Base-by-base conservation (phyloP, 1,139 yeast genomes). In the Meyerozyma elateridarum region DNA sequence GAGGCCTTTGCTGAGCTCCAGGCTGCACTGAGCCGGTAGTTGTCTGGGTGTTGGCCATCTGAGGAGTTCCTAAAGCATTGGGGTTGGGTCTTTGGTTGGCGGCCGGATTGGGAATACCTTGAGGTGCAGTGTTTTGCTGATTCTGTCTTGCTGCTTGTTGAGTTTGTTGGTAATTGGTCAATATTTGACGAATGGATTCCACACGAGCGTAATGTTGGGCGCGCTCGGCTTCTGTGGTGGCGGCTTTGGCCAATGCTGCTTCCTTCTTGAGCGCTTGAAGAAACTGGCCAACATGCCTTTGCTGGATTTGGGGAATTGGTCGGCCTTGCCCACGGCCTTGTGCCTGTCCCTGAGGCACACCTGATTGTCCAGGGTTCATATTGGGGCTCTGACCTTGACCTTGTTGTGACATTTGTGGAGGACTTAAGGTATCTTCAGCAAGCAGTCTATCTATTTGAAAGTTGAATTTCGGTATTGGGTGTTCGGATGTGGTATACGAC, bases 201-300 rank as follows among this genome's bases (percentile, higher is more conserved):
- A 91, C 93, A 38, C 76, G 79, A 40, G 68, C 63, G 42, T 74
- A 61, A 48, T 82, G 85, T 44, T 73, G 78, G 50, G 75, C 76
- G n/a, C 89, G 91, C 42, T 73, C 79, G 0, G 75, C 79, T 6
- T 77, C 79, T 31, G 52, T 52, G 5, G 63, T 62, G 4, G 70
- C 61, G 4, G 68, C 66, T 44, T 73, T 73, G 1, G 88, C 93
- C 41, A 74, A 72, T 22, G 73, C 75, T 34, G 79, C 70, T 46
- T 80, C 88, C 29, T 70, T 65, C 39, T 74, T 78, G 45, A 81
- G 76, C 19, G 64, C 69, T 42, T 61, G 70, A 12, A 82, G 71
- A 38, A 85, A 62, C 49, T 76, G 80, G 28, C 78, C 76, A 30
- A 79, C 75, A 44, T 79, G 85, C 24, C 60, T 62, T 11, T 76